Base-by-base conservation (phyloP, 1,284 basidiomycete species). In the Rhodotorula sp. region DNA sequence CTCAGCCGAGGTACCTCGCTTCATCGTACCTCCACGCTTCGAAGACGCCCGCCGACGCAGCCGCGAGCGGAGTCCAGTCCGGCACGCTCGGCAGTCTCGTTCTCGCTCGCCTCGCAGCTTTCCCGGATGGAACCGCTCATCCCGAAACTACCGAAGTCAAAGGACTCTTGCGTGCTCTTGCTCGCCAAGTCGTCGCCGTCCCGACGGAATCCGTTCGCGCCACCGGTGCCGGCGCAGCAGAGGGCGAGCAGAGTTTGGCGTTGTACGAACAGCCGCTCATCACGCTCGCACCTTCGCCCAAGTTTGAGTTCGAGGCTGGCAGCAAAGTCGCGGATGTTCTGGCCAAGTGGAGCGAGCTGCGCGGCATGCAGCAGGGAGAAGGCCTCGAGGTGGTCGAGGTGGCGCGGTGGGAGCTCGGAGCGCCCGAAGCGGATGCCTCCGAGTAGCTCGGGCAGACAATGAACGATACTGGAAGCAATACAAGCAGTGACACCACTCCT, bases 131-230 rank as follows among this genome's bases (percentile, higher is more conserved):
- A 3, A 61, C 61, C 20, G 44, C 56, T 20, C 5, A 7, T 6
- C 33, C 49, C 37, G 66, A 67, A 37, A 30, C 46, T 26, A 8
- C 54, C 10, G 86, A 89, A 59, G 81, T 91, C 29, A 84, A 85
- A 37, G 84, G 85, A n/a, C 82, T 96, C 6, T 87, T 90, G 72
- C 87, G 91, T 29, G 87, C 89, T 8, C 76, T 96, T 14, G 91
- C 90, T 2, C 85, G 92, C 62, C 95, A 96, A 81, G 88, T 92
- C 48, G 89, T 89, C 17, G 94, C 93, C 2, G 90, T 95, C 80
- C 87, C 90, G 37, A 92, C 92, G 0, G 82, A 81, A n/a, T 84
- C 83, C 0, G 83, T 96, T 56, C 81, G 77, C 20, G 76, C 82
- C 4, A 68, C 79, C 6, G 49, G 24, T 22, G 20, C 37, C 70